Evolutionary conservation across 2,329 filamentous ascomycete species (phyloP).

Genomic region (Paraconiothyrium brasiliense): DNA sequence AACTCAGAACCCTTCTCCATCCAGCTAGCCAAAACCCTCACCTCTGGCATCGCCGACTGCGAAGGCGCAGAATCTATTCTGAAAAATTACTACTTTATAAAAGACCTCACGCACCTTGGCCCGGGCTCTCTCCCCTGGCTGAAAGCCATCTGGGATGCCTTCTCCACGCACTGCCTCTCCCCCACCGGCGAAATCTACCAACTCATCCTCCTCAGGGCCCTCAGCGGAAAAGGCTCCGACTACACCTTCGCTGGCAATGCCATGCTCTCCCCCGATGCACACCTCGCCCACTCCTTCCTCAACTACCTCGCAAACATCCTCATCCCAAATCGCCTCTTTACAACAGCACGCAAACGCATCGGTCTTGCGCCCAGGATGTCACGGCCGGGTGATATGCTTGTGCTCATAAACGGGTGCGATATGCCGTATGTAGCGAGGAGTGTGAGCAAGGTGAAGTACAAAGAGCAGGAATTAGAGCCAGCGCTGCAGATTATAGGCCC

Average conservation of each 20-base stretch:
- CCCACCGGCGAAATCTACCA: conserved; percentile 14
- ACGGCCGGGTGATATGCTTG: conserved; percentile 1
- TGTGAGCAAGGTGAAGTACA: background rate
- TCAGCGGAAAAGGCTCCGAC: background rate
- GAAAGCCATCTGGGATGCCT: conserved; percentile 2
- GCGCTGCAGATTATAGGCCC: conserved; percentile 11
- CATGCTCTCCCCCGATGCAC: background rate
- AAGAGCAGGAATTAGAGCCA: background rate
- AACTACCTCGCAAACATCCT: conserved; percentile 15
- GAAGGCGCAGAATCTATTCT: background rate
- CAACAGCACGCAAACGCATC: background rate
- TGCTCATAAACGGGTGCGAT: conserved; percentile 11
- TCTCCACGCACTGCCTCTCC: conserved; percentile 9
- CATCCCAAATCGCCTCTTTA: conserved; percentile 8
- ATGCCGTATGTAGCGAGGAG: conserved; percentile 11
- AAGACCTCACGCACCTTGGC: background rate
- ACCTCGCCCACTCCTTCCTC: background rate
- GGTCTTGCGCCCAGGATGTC: conserved; percentile 5
- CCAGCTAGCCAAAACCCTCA: conserved; percentile 1
- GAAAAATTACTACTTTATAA: background rate
- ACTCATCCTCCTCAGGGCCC: background rate
- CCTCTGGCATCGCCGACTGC: background rate
- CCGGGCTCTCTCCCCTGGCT: conserved; percentile 15
- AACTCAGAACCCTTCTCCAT: background rate
- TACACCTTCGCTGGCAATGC: background rate